Conservation (phyloP, 345 rosid species). For the Hypericum perforatum region DNA sequence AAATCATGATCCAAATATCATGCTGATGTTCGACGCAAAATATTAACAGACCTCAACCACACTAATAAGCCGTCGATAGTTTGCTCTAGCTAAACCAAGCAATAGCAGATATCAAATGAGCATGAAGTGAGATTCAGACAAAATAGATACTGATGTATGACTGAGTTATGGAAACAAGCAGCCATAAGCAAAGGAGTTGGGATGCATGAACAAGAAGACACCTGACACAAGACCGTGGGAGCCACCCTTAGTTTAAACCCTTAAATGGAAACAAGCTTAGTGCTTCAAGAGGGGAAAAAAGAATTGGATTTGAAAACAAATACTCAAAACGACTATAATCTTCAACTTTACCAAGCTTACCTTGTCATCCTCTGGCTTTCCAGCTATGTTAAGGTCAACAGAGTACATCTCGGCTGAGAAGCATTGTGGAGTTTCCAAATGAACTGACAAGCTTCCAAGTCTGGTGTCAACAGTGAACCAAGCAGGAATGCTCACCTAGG, state of each 20-base stretch:
- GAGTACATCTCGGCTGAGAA: constrained; percentile 99
- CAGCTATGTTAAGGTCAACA: constrained; percentile 79
- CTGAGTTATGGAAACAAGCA: too few species aligned
- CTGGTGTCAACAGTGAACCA: constrained; percentile 95
- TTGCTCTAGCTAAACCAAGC: too few species aligned
- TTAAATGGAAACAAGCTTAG: too few species aligned
- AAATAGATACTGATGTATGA: too few species aligned
- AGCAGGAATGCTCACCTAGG: constrained; percentile 92
- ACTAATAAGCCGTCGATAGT: too few species aligned
- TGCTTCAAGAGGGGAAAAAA: neutral
- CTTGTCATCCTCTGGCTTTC: constrained; percentile 97
- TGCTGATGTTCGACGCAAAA: neutral
- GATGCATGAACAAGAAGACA: too few species aligned
- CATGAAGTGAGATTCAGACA: too few species aligned
- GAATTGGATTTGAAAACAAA: neutral
- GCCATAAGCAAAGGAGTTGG: too few species aligned
- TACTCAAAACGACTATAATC: neutral
- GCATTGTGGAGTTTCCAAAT: constrained; percentile 98
- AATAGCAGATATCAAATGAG: too few species aligned
- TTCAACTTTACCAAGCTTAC: constrained; percentile 22
- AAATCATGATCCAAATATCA: neutral
- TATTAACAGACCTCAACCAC: too few species aligned
- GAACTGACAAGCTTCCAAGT: constrained; percentile 90
- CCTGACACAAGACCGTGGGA: too few species aligned
- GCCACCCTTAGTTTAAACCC: too few species aligned